Conservation (phyloP, 2,329 filamentous ascomycete species). For the Claviceps sp. region DNA sequence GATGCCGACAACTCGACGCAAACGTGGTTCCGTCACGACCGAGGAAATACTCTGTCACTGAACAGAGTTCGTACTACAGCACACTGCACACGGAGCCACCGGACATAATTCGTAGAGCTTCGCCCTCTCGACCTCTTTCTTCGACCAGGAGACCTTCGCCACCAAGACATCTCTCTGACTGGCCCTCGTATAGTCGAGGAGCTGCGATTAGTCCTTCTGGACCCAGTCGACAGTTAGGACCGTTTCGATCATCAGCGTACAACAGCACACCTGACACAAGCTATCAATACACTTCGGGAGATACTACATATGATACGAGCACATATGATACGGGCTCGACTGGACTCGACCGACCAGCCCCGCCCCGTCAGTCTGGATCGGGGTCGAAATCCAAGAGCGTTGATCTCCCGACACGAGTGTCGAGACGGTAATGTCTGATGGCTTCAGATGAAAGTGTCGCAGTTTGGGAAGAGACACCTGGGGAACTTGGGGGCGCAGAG, state of each 20-base stretch:
- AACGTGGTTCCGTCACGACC: slow-evolving; percentile 17
- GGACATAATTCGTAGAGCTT: slow-evolving; percentile 51
- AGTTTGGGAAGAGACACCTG: background rate
- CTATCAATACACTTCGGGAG: slow-evolving; percentile 21
- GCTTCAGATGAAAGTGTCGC: background rate
- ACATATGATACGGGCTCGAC: slow-evolving; percentile 20
- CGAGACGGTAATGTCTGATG: slow-evolving; percentile 28
- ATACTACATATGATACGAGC: slow-evolving; percentile 24
- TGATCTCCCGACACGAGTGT: slow-evolving; percentile 48
- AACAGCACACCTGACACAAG: slow-evolving; percentile 33
- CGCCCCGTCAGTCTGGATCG: slow-evolving; percentile 37
- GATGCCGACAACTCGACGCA: slow-evolving; percentile 42
- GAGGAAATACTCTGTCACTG: slow-evolving; percentile 4
- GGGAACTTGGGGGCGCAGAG: no score
- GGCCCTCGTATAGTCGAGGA: slow-evolving; percentile 38
- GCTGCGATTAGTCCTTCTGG: slow-evolving; percentile 37
- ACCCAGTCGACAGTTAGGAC: slow-evolving; percentile 32
- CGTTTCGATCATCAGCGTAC: slow-evolving; percentile 27
- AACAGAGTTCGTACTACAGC: slow-evolving; percentile 31
- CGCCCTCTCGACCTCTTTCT: slow-evolving; percentile 45
- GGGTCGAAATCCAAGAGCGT: slow-evolving; percentile 49
- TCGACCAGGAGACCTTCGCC: slow-evolving; percentile 18
- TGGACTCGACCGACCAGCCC: slow-evolving; percentile 41
- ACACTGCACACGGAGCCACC: slow-evolving; percentile 36
- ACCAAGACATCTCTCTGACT: slow-evolving; percentile 43